Conservation (phyloP, 2,329 filamentous ascomycete genomes). For the Verticillium nubilum region DNA sequence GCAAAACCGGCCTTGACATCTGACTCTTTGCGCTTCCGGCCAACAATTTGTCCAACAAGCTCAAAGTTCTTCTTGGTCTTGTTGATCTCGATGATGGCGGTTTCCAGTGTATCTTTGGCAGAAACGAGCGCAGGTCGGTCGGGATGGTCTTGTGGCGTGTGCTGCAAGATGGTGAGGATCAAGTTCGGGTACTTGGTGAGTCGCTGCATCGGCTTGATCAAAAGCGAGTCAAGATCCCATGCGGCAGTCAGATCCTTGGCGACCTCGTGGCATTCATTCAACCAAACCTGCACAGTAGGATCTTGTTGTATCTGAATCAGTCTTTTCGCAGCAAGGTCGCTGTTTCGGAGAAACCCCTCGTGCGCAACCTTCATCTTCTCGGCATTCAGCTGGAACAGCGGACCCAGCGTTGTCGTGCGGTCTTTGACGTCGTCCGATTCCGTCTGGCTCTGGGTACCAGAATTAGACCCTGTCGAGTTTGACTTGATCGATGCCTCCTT, state of each 20-base stretch:
- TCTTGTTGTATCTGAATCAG: slow-evolving; percentile 60
- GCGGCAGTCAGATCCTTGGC: slow-evolving; percentile 88
- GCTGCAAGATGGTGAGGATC: slow-evolving; percentile 71
- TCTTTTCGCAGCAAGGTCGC: slow-evolving; percentile 55
- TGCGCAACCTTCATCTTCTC: slow-evolving; percentile 56
- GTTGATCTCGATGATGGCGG: slow-evolving; percentile 81
- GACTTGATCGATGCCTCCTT: slow-evolving; percentile 36
- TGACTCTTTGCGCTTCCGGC: slow-evolving; percentile 80
- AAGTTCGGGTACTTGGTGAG: slow-evolving; percentile 91
- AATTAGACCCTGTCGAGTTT: slow-evolving; percentile 20
- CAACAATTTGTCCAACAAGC: slow-evolving; percentile 82
- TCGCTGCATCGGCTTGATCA: slow-evolving; percentile 94
- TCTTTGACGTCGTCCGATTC: slow-evolving; percentile 48
- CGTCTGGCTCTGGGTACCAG: slow-evolving; percentile 25
- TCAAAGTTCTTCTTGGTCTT: slow-evolving; percentile 94
- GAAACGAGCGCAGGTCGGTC: slow-evolving; percentile 62
- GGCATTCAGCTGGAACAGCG: slow-evolving; percentile 50
- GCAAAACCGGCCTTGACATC: slow-evolving; percentile 80
- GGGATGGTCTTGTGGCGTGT: slow-evolving; percentile 77
- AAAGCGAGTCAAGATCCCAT: slow-evolving; percentile 92
- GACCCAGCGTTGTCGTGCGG: slow-evolving; percentile 45
- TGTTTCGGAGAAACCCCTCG: slow-evolving; percentile 58
- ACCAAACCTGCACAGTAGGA: slow-evolving; percentile 70
- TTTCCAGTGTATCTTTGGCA: slow-evolving; percentile 50
- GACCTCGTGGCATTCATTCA: slow-evolving; percentile 87